A percentile compares a stretch with the other conserved stretches of the same genome.
Conservation (phyloP, 495 filamentous ascomycete genomes). For the Aspergillus haitiensis region DNA sequence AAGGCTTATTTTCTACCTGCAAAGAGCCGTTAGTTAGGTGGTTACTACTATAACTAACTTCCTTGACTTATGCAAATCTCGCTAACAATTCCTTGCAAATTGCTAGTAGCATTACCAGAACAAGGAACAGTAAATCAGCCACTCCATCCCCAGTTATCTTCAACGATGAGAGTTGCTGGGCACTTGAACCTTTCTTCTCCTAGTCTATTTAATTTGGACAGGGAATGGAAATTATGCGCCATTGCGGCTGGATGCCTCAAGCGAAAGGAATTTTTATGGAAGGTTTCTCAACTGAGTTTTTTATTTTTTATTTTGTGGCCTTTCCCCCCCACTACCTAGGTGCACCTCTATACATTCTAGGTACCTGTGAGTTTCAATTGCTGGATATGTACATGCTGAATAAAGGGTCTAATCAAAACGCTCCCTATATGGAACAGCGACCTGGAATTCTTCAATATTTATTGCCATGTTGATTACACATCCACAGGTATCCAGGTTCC, state of each 20-base stretch:
- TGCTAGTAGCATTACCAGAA: too few relatives aligned
- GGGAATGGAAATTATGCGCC: neutral
- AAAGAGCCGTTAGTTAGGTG: too few relatives aligned
- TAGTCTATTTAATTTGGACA: too few relatives aligned
- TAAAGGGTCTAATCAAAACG: neutral
- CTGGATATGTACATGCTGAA: neutral
- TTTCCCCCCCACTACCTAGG: neutral
- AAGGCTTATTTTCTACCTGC: neutral
- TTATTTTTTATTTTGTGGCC: neutral
- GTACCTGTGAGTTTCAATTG: neutral
- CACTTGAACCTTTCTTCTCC: too few relatives aligned
- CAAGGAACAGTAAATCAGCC: too few relatives aligned
- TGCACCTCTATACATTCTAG: neutral
- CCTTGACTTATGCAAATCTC: too few relatives aligned
- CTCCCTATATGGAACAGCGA: neutral
- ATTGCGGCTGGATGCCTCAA: neutral
- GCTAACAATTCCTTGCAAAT: too few relatives aligned
- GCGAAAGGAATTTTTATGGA: neutral
- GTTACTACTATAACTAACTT: too few relatives aligned
- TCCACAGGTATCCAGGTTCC: neutral
- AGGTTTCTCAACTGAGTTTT: neutral
- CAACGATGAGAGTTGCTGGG: too few relatives aligned
- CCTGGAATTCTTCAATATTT: neutral
- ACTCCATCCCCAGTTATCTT: too few relatives aligned
- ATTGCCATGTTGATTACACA: neutral